Conservation (phyloP, 1,284 basidiomycete genomes). For the Ganoderma sinense region DNA sequence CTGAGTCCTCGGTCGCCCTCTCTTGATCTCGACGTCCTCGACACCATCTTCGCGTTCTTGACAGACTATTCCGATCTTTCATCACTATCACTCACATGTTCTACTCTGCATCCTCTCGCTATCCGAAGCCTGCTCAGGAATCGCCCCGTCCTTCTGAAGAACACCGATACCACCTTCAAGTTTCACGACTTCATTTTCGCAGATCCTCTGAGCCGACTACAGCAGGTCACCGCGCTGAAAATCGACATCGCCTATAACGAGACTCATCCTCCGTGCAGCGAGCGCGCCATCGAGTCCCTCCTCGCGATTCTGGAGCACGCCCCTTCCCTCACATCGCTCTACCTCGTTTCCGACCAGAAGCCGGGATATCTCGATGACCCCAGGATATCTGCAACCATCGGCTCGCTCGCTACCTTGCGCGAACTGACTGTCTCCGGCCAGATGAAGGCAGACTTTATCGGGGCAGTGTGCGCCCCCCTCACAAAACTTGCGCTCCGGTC, state of each 20-base stretch:
- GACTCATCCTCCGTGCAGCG: neutral
- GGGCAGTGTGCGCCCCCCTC: neutral
- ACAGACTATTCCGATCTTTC: neutral
- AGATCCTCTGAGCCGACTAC: neutral
- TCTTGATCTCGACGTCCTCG: neutral
- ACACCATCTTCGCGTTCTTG: neutral
- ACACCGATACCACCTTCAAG: neutral
- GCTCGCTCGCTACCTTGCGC: neutral
- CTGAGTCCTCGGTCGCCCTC: neutral
- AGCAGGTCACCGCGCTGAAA: neutral
- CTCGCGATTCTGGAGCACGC: neutral
- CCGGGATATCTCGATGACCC: neutral
- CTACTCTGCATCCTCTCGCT: neutral
- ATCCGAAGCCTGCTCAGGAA: neutral
- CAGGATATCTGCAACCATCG: neutral
- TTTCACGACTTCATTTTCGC: slow-evolving; percentile 1
- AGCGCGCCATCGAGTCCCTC: neutral
- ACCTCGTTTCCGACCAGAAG: neutral
- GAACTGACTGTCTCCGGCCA: neutral
- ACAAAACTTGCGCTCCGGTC: neutral
- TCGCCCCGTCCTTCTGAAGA: neutral
- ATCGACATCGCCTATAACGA: neutral
- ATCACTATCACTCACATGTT: neutral
- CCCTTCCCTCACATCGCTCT: neutral
- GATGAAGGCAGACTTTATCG: neutral